Percentiles rank a stretch among this genome's conserved stretches.
These are phyloP conservation scores for Zygosaccharomyces sapae DNA, from an alignment of 1,139 yeast genomes.

Conservation along the genomic window DNA sequence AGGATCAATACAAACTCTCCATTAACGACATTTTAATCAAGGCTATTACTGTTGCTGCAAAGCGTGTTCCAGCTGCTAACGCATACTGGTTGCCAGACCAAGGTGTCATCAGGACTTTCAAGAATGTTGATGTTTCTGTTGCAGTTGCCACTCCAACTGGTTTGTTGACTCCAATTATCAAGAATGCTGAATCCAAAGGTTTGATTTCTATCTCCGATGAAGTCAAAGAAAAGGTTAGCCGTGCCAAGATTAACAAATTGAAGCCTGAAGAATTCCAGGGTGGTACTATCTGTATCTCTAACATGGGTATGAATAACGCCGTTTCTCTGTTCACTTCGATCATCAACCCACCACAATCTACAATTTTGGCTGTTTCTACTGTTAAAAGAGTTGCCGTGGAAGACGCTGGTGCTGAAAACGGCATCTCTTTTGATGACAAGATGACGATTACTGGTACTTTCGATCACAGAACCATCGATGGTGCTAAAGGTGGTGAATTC, in stretches of 20 bases:
- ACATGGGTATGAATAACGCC: conserved; percentile 97
- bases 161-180: conserved; percentile 90
- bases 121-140: conserved; percentile 90
- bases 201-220: conserved; percentile 73
- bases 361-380: conserved; percentile 92
- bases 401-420: conserved; percentile 84
- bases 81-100: conserved; percentile 88
- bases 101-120: conserved; percentile 88
- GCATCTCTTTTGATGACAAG: conserved; percentile 87
- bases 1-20: conserved; percentile 85
- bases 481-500: conserved; percentile 97
- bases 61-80: conserved; percentile 90
- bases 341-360: conserved; percentile 95
- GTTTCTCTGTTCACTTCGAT: conserved; percentile 90
- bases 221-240: conserved; percentile 89
- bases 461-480: conserved; percentile 96
- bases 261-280: conserved; percentile 97
- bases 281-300: conserved; percentile 96
- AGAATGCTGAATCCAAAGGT: conserved; percentile 83
- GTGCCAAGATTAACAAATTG: conserved; percentile 91
- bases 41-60: conserved; percentile 87
- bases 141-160: conserved; percentile 99
- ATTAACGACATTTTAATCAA: conserved; percentile 92
- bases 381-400: conserved; percentile 90
- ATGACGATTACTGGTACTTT: conserved; percentile 92